Evolutionary conservation across 495 filamentous ascomycete genomes (phyloP).

Genomic region (Durotheca rogersii): DNA sequence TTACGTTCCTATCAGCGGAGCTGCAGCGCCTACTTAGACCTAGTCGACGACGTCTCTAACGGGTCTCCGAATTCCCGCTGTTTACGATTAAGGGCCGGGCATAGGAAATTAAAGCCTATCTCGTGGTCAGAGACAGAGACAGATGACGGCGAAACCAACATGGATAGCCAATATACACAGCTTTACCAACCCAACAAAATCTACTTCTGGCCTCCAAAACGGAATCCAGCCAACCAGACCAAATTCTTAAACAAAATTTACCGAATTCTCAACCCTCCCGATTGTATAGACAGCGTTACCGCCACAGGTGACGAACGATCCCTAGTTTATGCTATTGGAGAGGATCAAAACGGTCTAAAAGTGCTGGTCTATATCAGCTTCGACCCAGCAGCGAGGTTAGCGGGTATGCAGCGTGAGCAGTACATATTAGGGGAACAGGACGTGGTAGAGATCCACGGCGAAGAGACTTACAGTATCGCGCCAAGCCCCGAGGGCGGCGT

Average conservation of each 20-base stretch:
- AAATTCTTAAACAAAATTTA: slow-evolving; percentile 49
- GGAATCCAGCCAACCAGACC: slow-evolving; percentile 35
- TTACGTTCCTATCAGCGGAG: slow-evolving; percentile 60
- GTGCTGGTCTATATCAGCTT: slow-evolving; percentile 64
- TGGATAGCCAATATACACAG: slow-evolving; percentile 37
- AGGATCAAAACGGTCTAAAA: slow-evolving; percentile 39
- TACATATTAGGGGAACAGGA: slow-evolving; percentile 28
- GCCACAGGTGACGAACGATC: slow-evolving; percentile 64
- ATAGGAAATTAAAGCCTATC: slow-evolving; percentile 28
- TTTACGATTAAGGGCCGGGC: slow-evolving; percentile 55
- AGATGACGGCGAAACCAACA: slow-evolving; percentile 39
- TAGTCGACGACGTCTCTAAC: slow-evolving; percentile 57
- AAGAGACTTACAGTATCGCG: not conserved
- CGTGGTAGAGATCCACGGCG: not conserved
- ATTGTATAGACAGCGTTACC: slow-evolving; percentile 47
- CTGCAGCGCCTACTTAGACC: slow-evolving; percentile 63
- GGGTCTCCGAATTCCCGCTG: slow-evolving; percentile 41
- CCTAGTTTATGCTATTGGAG: slow-evolving; percentile 55
- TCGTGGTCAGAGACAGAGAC: slow-evolving; percentile 22
- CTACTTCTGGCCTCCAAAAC: slow-evolving; percentile 60
- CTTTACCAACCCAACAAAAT: slow-evolving; percentile 53
- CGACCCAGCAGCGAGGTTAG: slow-evolving; percentile 50
- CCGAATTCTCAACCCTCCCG: slow-evolving; percentile 58
- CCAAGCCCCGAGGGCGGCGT: not conserved
- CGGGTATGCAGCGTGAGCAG: slow-evolving; percentile 42